A percentile compares a stretch with the other conserved stretches of the same genome.
Evolutionary conservation across 495 filamentous ascomycete genomes (phyloP).

Genomic region (Penicillium malachiteum): DNA sequence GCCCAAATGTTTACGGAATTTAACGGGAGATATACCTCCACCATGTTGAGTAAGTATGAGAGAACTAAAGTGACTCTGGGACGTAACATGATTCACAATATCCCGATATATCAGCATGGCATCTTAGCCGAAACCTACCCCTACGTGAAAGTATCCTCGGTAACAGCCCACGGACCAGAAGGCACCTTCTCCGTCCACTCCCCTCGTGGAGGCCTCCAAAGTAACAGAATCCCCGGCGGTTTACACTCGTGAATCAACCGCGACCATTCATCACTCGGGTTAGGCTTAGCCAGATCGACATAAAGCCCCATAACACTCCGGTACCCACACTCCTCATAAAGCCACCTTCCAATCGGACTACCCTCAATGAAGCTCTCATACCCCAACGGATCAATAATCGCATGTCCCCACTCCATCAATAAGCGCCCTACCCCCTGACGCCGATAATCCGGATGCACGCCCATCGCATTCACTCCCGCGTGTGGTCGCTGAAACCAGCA

Average conservation of each 20-base stretch:
- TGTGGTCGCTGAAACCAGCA: too few relatives aligned
- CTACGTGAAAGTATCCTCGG: too few relatives aligned
- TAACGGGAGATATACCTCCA: too few relatives aligned
- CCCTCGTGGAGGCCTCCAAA: slow-evolving; percentile 34
- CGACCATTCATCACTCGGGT: slow-evolving; percentile 31
- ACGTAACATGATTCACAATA: too few relatives aligned
- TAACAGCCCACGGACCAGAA: too few relatives aligned
- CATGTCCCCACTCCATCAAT: slow-evolving; percentile 36
- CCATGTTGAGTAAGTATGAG: too few relatives aligned
- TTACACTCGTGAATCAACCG: slow-evolving; percentile 25
- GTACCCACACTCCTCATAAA: slow-evolving; percentile 36
- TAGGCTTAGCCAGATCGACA: slow-evolving; percentile 21
- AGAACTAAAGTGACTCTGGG: too few relatives aligned
- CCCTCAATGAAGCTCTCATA: slow-evolving; percentile 34
- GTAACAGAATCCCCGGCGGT: slow-evolving; percentile 22
- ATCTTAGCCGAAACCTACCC: too few relatives aligned
- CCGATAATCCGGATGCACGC: slow-evolving; percentile 35
- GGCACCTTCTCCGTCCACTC: too few relatives aligned
- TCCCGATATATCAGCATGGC: too few relatives aligned
- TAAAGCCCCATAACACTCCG: slow-evolving; percentile 17
- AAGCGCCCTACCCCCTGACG: slow-evolving; percentile 30
- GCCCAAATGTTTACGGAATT: too few relatives aligned
- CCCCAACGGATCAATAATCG: slow-evolving; percentile 30
- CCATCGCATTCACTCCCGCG: too few relatives aligned
- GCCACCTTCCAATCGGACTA: slow-evolving; percentile 33